Percentiles rank a stretch among this genome's conserved stretches.
phyloP scores from a whole-genome alignment of 495 filamentous ascomycete species.

The Hypoxylon trugodes region DNA sequence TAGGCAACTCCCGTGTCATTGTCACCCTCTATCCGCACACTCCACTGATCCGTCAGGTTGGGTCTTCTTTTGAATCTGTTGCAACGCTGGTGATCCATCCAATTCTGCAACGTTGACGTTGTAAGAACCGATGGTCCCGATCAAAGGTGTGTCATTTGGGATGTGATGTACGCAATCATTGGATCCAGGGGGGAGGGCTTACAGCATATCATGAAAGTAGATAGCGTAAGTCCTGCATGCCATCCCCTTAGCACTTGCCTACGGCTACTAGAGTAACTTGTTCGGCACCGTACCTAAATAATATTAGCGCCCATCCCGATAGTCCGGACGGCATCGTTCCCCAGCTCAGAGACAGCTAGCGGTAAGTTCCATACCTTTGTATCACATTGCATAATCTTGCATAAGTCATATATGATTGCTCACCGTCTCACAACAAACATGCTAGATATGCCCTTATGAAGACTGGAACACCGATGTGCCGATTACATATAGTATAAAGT shows the following conservation, averaged over 20 bases:
- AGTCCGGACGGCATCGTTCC: no score
- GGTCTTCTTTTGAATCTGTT: constrained; percentile 2
- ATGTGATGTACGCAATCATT: not conserved
- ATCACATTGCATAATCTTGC: constrained; percentile 11
- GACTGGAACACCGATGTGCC: constrained; percentile 5
- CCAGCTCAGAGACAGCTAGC: not conserved
- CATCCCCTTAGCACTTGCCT: no score
- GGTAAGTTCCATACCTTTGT: constrained; percentile 1
- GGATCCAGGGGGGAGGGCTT: not conserved
- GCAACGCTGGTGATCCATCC: not conserved
- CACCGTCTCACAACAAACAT: not conserved
- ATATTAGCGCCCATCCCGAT: no score
- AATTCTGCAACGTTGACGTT: not conserved
- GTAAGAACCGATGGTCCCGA: not conserved
- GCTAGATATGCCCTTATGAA: not conserved
- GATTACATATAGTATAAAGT: not conserved
- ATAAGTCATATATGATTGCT: not conserved
- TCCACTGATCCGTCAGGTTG: not conserved
- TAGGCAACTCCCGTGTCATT: not conserved
- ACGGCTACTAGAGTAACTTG: no score
- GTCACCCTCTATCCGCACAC: not conserved
- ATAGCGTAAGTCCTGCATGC: no score
- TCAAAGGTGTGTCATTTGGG: not conserved
- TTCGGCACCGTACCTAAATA: no score
- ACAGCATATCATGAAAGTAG: not conserved